Percentiles rank a stretch among this genome's conserved stretches.
These are phyloP conservation scores for Cyanidiococcus yangmingshanensis DNA, from an alignment of 23 red algal species.

Conservation along the genomic window DNA sequence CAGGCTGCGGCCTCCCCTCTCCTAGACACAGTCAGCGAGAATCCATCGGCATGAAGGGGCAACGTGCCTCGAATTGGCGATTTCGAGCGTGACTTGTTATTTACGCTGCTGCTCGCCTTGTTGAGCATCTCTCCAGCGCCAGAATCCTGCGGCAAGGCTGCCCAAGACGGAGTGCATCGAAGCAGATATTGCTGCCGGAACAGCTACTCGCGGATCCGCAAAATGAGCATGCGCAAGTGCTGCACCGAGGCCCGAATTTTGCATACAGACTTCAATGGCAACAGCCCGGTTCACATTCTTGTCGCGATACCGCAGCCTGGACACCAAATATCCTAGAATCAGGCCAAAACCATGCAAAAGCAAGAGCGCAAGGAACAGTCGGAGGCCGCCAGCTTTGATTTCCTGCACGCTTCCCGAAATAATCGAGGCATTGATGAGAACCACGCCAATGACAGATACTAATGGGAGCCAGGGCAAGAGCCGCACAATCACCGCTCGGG, in stretches of 20 bases:
- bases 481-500: constrained; percentile 23
- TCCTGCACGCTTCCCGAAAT: constrained; percentile 42
- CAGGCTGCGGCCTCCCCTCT: too few relatives aligned
- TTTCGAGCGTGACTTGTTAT: too few relatives aligned
- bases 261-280: constrained; percentile 92
- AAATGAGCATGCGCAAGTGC: constrained; percentile 78
- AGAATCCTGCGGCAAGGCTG: constrained; percentile 52
- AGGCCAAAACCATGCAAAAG: constrained; percentile 57
- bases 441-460: constrained; percentile 68
- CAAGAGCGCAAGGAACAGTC: constrained; percentile 40
- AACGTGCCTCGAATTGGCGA: too few relatives aligned
- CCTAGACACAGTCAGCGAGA: too few relatives aligned
- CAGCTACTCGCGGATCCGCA: constrained; percentile 36
- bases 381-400: constrained; percentile 16
- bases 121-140: constrained; percentile 30
- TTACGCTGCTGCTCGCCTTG: too few relatives aligned
- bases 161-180: constrained; percentile 80
- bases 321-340: constrained; percentile 52
- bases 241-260: constrained; percentile 78
- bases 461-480: constrained; percentile 36
- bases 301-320: constrained; percentile 18
- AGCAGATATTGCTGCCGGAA: constrained; percentile 80
- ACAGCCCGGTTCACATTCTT: constrained; percentile 37
- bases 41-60: too few relatives aligned
- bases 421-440: constrained; percentile 59